Conservation (phyloP, 768 basidiomycete genomes). For the Macrocybe gigantea region DNA sequence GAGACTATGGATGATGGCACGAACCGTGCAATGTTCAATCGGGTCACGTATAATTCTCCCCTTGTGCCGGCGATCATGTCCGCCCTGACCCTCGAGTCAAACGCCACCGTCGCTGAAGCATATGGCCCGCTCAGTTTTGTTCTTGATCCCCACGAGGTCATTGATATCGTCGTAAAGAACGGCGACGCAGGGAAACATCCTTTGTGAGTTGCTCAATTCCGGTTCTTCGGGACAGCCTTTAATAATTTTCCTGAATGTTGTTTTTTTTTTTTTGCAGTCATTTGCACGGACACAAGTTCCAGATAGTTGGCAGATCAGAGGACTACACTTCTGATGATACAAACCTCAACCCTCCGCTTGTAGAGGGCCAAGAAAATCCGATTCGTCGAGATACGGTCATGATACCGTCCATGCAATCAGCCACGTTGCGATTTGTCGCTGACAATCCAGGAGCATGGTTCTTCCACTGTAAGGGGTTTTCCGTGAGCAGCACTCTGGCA, state of each 20-base stretch:
- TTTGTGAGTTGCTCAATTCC: slow-evolving; percentile 48
- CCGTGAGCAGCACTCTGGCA: neutral
- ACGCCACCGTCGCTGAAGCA: slow-evolving; percentile 57
- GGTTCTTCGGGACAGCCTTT: neutral
- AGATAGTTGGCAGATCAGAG: slow-evolving; percentile 66
- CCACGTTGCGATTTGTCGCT: slow-evolving; percentile 72
- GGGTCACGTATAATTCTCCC: slow-evolving; percentile 61
- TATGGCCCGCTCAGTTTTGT: slow-evolving; percentile 82
- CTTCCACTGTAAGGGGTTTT: slow-evolving; percentile 59
- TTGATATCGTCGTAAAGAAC: slow-evolving; percentile 76
- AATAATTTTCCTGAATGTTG: neutral
- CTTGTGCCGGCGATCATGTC: slow-evolving; percentile 76
- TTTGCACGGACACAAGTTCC: slow-evolving; percentile 84
- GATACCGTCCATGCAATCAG: slow-evolving; percentile 62
- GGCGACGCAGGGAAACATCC: slow-evolving; percentile 74
- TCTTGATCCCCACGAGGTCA: slow-evolving; percentile 65
- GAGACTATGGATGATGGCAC: slow-evolving; percentile 84
- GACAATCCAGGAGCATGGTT: slow-evolving; percentile 94
- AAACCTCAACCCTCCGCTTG: slow-evolving; percentile 70
- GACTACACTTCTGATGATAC: slow-evolving; percentile 75
- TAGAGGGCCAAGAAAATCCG: slow-evolving; percentile 79
- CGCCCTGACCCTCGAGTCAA: slow-evolving; percentile 66
- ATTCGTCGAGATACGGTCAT: slow-evolving; percentile 88
- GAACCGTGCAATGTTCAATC: slow-evolving; percentile 76
- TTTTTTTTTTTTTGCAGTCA: slow-evolving; percentile 50